Evolutionary conservation across 1,284 basidiomycete species (phyloP).

Genomic region (Marasmius oreades): DNA sequence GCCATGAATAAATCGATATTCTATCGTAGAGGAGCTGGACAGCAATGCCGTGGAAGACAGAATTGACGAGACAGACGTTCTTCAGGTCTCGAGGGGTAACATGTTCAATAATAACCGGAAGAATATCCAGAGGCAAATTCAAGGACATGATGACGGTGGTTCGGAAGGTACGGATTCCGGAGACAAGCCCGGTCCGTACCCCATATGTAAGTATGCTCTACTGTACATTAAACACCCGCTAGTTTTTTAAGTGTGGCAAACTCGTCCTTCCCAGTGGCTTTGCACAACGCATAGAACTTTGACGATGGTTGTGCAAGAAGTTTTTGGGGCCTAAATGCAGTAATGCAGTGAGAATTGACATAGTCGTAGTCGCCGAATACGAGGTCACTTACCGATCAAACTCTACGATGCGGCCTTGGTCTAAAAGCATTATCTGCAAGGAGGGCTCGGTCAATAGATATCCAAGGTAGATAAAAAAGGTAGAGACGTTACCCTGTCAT

Average conservation of each 20-base stretch:
- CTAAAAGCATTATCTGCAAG: slow-evolving; percentile 78
- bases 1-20: slow-evolving; percentile 15
- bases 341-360: not conserved
- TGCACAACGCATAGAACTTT: slow-evolving; percentile 76
- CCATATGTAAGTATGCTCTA: not conserved
- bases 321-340: slow-evolving; percentile 48
- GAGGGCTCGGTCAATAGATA: not conserved
- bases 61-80: slow-evolving; percentile 9
- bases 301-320: slow-evolving; percentile 66
- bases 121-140: slow-evolving; percentile 14
- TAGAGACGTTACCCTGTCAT: slow-evolving; percentile 47
- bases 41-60: slow-evolving; percentile 10
- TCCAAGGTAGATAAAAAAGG: not conserved
- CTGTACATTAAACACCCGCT: slow-evolving; percentile 43
- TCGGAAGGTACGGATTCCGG: not conserved
- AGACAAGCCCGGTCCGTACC: not conserved
- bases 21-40: slow-evolving; percentile 10
- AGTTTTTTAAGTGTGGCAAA: slow-evolving; percentile 71
- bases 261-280: slow-evolving; percentile 79
- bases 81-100: slow-evolving; percentile 6
- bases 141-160: not conserved
- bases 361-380: not conserved
- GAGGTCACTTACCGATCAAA: slow-evolving; percentile 53
- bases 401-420: slow-evolving; percentile 81
- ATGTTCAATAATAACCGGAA: slow-evolving; percentile 11